Conservation (phyloP, 495 filamentous ascomycete genomes). For the Daldinia concentrica region DNA sequence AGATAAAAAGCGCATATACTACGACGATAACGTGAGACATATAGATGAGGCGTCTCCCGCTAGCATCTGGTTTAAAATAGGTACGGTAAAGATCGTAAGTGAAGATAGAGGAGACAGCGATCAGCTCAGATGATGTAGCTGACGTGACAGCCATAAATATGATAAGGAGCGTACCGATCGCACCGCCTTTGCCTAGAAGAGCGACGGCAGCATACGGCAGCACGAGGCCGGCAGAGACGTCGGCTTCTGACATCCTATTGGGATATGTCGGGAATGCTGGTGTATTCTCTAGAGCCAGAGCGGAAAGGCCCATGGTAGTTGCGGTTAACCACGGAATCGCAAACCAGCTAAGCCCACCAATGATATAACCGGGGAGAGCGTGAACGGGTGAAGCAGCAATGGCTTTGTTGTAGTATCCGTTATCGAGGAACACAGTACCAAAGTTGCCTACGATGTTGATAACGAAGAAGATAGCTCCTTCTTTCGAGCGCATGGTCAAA, state of each 20-base stretch:
- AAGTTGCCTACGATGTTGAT: constrained; percentile 92
- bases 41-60: constrained; percentile 83
- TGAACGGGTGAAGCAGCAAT: constrained; percentile 91
- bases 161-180: constrained; percentile 81
- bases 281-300: constrained; percentile 80
- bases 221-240: constrained; percentile 88
- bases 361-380: constrained; percentile 90
- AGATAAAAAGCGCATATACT: constrained; percentile 82
- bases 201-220: constrained; percentile 89
- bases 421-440: constrained; percentile 82
- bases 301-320: constrained; percentile 93
- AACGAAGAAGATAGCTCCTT: constrained; percentile 94
- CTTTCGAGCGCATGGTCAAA: constrained; percentile 85
- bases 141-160: constrained; percentile 97
- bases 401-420: constrained; percentile 92
- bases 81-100: constrained; percentile 92
- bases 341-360: constrained; percentile 93
- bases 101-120: constrained; percentile 91
- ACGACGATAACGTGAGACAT: constrained; percentile 83
- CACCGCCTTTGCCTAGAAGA: constrained; percentile 88
- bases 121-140: constrained; percentile 87
- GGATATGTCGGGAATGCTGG: constrained; percentile 79
- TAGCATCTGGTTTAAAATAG: constrained; percentile 68
- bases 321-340: constrained; percentile 94
- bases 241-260: constrained; percentile 72